Evolutionary conservation across 495 filamentous ascomycete genomes (phyloP), one percentile per base, ranked within the genome.

Genomic region (Extremus antarcticus): DNA sequence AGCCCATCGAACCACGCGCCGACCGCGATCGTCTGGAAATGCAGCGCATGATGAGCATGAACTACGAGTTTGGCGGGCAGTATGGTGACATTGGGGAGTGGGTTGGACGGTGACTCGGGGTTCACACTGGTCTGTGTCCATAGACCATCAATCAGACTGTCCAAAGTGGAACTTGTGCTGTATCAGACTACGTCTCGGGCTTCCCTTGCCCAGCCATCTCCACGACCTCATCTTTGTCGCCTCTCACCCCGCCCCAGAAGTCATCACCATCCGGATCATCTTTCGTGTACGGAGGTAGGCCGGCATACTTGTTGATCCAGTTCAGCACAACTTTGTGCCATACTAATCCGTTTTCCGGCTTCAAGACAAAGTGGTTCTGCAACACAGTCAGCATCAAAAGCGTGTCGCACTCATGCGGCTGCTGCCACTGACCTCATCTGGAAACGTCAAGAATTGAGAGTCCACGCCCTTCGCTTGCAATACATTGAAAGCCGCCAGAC

Each of bases 271-370:
- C 47, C 19, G 53, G 59, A 41, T 53, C 43, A 11, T 63, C 47
- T 41, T 43, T 25, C 8, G 47, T 54, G 25, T 65, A 68, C 54
- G 50, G 39, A 24, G 63, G 60, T 51, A 84, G 54, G 0, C 85
- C 88, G 2, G 79, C 80, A 62, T 83, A 83, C 67, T 85, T 85
- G 69, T 95, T 95, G 56, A 95, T 91, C 82, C 83, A 97, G 47
- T 82, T 83, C 32, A 96, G 59, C 10, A 96, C 88, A 38, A 86
- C 85, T n/a, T 76, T 79, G 66, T 96, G 89, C 91, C 91, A 97
- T 43, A 92, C 73, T 21, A 96, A 71, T 9, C 81, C 84, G 66
- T 96, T 97, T 66, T 97, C 91, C 1, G 84, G 88, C 64, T 94
- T 90, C 43, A 95, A 63, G 20, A 97, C 90, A 87, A 87, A 97